phyloP scores from a whole-genome alignment of 139 green algal species.

The Chara braunii region DNA sequence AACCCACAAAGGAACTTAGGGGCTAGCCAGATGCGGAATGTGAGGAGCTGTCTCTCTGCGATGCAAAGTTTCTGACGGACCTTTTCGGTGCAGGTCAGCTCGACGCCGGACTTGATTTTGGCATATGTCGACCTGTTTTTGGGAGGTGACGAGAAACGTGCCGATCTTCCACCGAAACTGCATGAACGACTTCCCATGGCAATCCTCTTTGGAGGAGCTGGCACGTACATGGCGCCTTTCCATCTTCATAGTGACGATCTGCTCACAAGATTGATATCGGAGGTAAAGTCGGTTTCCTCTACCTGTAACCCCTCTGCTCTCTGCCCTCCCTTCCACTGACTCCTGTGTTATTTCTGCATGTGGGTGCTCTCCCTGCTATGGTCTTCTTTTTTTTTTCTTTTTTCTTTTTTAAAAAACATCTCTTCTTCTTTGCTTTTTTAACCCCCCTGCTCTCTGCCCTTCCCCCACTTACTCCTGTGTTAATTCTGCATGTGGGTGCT shows the following conservation, averaged over 20 bases:
- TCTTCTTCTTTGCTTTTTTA: no score
- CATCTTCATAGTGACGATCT: conserved; percentile 22
- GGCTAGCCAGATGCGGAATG: no score
- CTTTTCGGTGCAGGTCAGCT: conserved; percentile 11
- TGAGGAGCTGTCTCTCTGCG: no score
- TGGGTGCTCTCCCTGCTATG: no score
- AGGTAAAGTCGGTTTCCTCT: conserved; percentile 13
- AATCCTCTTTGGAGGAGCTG: conserved; percentile 26
- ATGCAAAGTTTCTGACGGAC: no score
- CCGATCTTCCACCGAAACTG: conserved; percentile 13
- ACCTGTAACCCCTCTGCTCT: neutral
- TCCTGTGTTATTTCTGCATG: conserved; percentile 10
- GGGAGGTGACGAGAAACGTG: conserved; percentile 32
- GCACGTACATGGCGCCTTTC: conserved; percentile 32
- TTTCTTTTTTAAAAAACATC: no score
- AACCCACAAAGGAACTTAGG: no score
- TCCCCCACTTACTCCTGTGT: no score
- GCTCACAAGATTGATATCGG: conserved; percentile 16
- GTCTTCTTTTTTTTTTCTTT: no score
- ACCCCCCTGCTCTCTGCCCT: no score
- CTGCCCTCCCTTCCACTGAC: no score
- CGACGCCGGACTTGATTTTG: conserved; percentile 17
- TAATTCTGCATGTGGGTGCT: no score
- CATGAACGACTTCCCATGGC: conserved; percentile 19
- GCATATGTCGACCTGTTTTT: conserved; percentile 35